phyloP scores from a whole-genome alignment of 805 yeast genomes.

The Nakazawaea ernobii region DNA sequence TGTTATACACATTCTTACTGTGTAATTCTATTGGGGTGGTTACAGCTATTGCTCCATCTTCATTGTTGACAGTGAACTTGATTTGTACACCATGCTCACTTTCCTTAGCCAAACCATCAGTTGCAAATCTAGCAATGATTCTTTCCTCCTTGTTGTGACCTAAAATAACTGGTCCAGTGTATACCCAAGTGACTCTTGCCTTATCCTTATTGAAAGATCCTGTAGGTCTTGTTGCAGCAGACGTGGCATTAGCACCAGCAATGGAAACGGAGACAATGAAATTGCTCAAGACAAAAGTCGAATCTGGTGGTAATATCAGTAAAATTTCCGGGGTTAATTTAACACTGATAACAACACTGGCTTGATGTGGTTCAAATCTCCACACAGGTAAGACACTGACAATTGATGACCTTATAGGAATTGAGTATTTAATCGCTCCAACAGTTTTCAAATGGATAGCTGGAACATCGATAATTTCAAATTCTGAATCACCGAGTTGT shows the following conservation, averaged over 20 bases:
- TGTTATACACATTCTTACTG: constrained; percentile 20
- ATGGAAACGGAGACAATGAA: constrained; percentile 57
- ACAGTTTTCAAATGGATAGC: constrained; percentile 58
- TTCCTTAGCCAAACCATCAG: constrained; percentile 67
- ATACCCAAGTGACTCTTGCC: constrained; percentile 81
- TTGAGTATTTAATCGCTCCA: constrained; percentile 76
- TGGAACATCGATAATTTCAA: constrained; percentile 38
- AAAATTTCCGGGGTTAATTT: constrained; percentile 45
- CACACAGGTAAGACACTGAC: constrained; percentile 73
- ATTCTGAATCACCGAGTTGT: constrained; percentile 30
- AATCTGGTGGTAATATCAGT: constrained; percentile 27
- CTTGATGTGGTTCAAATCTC: constrained; percentile 82
- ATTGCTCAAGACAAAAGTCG: constrained; percentile 45
- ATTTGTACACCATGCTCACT: constrained; percentile 68
- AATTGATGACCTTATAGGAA: constrained; percentile 31
- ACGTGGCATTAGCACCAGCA: constrained; percentile 53
- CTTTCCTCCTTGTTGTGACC: constrained; percentile 48
- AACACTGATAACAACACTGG: constrained; percentile 75
- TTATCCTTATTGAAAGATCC: constrained; percentile 87
- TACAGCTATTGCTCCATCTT: constrained; percentile 39
- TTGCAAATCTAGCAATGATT: constrained; percentile 80
- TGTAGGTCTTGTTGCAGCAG: constrained; percentile 86
- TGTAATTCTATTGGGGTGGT: constrained; percentile 29
- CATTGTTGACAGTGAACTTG: constrained; percentile 46
- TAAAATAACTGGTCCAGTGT: constrained; percentile 31